Conservation (phyloP, 148 eudicot species). For the Camellia japonica region DNA sequence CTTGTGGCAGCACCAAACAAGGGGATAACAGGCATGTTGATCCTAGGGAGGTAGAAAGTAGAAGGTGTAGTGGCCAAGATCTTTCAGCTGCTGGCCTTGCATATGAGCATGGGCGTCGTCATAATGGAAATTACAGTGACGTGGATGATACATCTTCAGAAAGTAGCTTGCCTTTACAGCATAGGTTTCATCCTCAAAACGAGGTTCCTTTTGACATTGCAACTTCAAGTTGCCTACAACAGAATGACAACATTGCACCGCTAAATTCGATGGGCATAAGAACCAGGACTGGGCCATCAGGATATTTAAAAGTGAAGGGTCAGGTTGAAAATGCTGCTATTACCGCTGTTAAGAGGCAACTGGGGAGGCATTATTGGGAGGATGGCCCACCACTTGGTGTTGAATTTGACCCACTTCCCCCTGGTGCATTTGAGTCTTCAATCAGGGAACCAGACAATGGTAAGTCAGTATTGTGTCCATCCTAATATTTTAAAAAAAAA, state of each 20-base stretch:
- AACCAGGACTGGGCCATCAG: slow-evolving; percentile 69
- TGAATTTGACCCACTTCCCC: slow-evolving; percentile 89
- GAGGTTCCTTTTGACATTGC: slow-evolving; percentile 35
- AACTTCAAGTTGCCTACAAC: slow-evolving; percentile 40
- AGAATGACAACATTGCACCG: slow-evolving; percentile 31
- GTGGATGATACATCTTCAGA: slow-evolving; percentile 76
- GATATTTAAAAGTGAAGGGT: slow-evolving; percentile 88
- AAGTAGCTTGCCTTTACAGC: slow-evolving; percentile 57
- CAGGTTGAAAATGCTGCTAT: slow-evolving; percentile 76
- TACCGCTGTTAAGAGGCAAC: slow-evolving; percentile 89
- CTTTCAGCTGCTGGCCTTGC: slow-evolving; percentile 42
- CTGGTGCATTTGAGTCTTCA: slow-evolving; percentile 83
- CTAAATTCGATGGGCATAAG: slow-evolving; percentile 25
- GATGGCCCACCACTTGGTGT: slow-evolving; percentile 93
- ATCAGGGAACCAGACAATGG: slow-evolving; percentile 43
- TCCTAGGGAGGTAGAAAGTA: slow-evolving; percentile 79
- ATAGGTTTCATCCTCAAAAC: slow-evolving; percentile 34
- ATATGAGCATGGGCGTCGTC: slow-evolving; percentile 43
- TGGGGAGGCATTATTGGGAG: slow-evolving; percentile 67
- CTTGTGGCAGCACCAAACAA: slow-evolving; percentile 95
- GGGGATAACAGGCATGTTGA: slow-evolving; percentile 60
- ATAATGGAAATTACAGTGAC: slow-evolving; percentile 38
- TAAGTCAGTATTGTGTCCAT: slow-evolving; percentile 18
- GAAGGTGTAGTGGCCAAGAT: slow-evolving; percentile 47
- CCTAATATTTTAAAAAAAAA: neutral